Percentiles rank a stretch among this genome's conserved stretches.
phyloP scores from a whole-genome alignment of 2,329 filamentous ascomycete genomes.

The Calonectria honghensis region DNA sequence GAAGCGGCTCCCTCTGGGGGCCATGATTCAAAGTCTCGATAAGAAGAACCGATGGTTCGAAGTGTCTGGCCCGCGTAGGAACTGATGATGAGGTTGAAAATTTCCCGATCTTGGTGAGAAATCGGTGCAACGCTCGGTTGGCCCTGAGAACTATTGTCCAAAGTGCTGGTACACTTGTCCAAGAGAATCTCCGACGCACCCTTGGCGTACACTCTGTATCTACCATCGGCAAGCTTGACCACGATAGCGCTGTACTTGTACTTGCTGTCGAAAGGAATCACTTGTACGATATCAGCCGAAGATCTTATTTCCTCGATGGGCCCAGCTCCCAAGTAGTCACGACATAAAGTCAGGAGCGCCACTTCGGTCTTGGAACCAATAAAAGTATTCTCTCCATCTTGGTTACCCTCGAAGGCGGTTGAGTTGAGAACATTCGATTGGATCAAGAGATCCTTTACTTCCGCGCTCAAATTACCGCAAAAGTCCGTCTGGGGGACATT shows the following conservation, averaged over 20 bases:
- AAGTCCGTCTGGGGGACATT: conserved; percentile 56
- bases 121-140: conserved; percentile 69
- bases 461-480: conserved; percentile 46
- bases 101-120: conserved; percentile 70
- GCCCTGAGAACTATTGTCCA: conserved; percentile 72
- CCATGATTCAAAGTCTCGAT: conserved; percentile 83
- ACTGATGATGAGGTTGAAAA: conserved; percentile 73
- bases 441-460: conserved; percentile 77
- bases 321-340: conserved; percentile 69
- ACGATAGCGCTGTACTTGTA: conserved; percentile 76
- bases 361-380: conserved; percentile 76
- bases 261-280: conserved; percentile 73
- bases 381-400: conserved; percentile 66
- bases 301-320: conserved; percentile 67
- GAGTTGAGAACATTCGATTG: conserved; percentile 75
- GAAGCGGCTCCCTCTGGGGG: conserved; percentile 80
- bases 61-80: conserved; percentile 79
- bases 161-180: conserved; percentile 67
- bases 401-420: conserved; percentile 73
- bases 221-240: conserved; percentile 65
- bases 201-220: conserved; percentile 72
- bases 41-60: conserved; percentile 83
- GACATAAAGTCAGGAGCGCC: conserved; percentile 70
- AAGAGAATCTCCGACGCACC: conserved; percentile 75
- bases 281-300: conserved; percentile 68